Base-by-base conservation (phyloP, 75 land plant species). In the Picea glauca region DNA sequence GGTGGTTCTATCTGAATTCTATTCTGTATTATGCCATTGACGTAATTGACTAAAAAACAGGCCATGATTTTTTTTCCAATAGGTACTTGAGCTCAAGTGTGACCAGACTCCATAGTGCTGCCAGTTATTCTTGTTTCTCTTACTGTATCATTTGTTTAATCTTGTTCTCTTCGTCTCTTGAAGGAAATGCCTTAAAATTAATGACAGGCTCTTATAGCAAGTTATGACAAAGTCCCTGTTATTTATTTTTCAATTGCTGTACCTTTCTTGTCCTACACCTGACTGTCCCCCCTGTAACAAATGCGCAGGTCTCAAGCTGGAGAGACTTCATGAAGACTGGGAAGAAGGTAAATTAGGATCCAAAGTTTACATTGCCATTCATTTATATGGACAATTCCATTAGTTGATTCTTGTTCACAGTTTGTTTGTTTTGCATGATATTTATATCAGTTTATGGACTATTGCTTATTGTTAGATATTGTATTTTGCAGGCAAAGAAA, bases 291-390 rank as follows among this genome's bases (percentile, higher is more conserved):
- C 56, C 30, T 31, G n/a, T 20, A 56, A 75, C 12, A 75, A 75
- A 31, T 75, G 58, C 54, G 35, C 85, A 94, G 97, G 97, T 97
- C 76, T 93, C 95, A 21, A 97, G 98, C 78, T 97, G 99, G 99
- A 85, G 99, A 77, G 96, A 94, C 78, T 97, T 97, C 78, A 95
- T 93, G 94, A 97, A 97, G 80, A 80, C 83, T 32, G 99, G 99
- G 57, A 97, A 97, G 89, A 94, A 94, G 92, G 94, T 92, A 61
- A 84, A 64, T 32, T 12, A 14, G 13, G 2, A 67, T 67, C 50
- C 17, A 21, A 31, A 40, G 40, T 57, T 30, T 58, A 11, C 82
- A 77, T 50, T 59, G 18, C 31, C 38, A 72, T n/a, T 31, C 3
- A 30, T 38, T 38, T 38, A 38, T 38, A 18, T 38, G 50, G 33